A percentile compares a stretch with the other conserved stretches of the same genome.
phyloP scores from a whole-genome alignment of 2,329 filamentous ascomycete genomes.

The Arthrobotrys conoides region DNA sequence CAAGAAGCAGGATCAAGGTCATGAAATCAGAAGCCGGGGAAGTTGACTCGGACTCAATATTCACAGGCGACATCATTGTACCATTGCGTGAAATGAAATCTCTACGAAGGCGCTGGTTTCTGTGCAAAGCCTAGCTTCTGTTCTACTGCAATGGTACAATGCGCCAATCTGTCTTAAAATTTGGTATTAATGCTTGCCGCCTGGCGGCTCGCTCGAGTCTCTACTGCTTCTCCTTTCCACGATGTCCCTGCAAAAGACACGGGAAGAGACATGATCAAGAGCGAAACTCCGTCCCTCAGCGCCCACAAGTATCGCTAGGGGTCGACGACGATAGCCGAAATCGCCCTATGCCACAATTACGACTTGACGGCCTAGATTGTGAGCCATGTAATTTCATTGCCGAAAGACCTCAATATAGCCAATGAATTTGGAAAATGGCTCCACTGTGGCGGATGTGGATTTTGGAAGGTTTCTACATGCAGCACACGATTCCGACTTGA shows the following conservation, averaged over 20 bases:
- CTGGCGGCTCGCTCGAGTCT: slow-evolving; percentile 8
- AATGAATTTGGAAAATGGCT: slow-evolving; percentile 15
- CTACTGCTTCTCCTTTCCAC: not conserved
- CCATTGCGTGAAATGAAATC: slow-evolving; percentile 2
- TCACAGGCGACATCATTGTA: not conserved
- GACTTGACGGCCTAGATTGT: slow-evolving; percentile 1
- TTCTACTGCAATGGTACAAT: not conserved
- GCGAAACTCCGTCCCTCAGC: slow-evolving; percentile 46
- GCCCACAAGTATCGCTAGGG: slow-evolving; percentile 24
- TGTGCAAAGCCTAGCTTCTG: not conserved
- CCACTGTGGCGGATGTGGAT: slow-evolving; percentile 16
- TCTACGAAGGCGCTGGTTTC: slow-evolving; percentile 12
- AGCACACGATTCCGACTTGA: slow-evolving; percentile 44
- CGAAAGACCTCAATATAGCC: not conserved
- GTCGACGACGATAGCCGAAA: slow-evolving; percentile 46
- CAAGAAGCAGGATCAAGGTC: slow-evolving; percentile 8
- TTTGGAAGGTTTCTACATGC: slow-evolving; percentile 21
- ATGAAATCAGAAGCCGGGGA: not conserved
- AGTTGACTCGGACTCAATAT: slow-evolving; percentile 2
- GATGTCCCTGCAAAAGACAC: slow-evolving; percentile 25
- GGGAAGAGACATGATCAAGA: slow-evolving; percentile 30
- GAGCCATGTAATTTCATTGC: slow-evolving; percentile 33
- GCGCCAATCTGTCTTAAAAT: slow-evolving; percentile 9
- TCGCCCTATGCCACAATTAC: slow-evolving; percentile 4
- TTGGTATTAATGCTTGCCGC: slow-evolving; percentile 15